Conservation (phyloP, 768 basidiomycete species). For the Gloeophyllum trabeum region DNA sequence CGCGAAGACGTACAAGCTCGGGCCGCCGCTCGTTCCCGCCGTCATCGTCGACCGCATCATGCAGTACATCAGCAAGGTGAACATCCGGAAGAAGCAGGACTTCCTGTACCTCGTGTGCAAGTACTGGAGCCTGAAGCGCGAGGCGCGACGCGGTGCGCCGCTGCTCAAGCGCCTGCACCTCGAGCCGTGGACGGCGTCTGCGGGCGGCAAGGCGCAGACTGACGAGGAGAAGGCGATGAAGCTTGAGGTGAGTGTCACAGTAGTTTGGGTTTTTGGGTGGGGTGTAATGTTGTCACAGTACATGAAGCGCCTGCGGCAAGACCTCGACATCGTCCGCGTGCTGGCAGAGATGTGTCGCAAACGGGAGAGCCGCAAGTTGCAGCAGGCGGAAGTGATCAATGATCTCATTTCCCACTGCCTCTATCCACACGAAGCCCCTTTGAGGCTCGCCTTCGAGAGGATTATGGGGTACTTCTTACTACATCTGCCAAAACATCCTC, state of each 20-base stretch:
- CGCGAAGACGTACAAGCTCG: conserved; percentile 84
- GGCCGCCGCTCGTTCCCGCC: conserved; percentile 84
- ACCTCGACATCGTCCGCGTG: conserved; percentile 63
- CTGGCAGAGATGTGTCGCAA: conserved; percentile 59
- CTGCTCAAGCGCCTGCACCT: conserved; percentile 86
- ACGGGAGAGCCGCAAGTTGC: conserved; percentile 74
- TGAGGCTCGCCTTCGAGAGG: conserved; percentile 58
- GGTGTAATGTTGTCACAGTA: conserved; percentile 19
- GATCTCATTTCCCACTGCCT: conserved; percentile 51
- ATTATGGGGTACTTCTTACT: conserved; percentile 42
- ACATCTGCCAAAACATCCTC: conserved; percentile 4
- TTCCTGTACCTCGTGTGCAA: conserved; percentile 71
- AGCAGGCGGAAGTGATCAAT: conserved; percentile 55
- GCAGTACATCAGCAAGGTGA: conserved; percentile 61
- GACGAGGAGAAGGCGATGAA: conserved; percentile 79
- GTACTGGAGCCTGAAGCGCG: conserved; percentile 97
- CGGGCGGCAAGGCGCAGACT: conserved; percentile 49
- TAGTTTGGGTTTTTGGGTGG: not conserved
- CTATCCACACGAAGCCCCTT: conserved; percentile 50
- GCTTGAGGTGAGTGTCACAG: conserved; percentile 48
- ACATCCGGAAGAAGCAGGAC: conserved; percentile 62
- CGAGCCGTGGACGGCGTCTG: conserved; percentile 92
- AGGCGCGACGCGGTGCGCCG: conserved; percentile 87
- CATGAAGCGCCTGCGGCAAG: conserved; percentile 55
- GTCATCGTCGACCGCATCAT: conserved; percentile 74